Percentiles rank a stretch among this genome's conserved stretches.
Evolutionary conservation across 2,329 filamentous ascomycete genomes (phyloP).

Genomic region (Diaporthe sp.): DNA sequence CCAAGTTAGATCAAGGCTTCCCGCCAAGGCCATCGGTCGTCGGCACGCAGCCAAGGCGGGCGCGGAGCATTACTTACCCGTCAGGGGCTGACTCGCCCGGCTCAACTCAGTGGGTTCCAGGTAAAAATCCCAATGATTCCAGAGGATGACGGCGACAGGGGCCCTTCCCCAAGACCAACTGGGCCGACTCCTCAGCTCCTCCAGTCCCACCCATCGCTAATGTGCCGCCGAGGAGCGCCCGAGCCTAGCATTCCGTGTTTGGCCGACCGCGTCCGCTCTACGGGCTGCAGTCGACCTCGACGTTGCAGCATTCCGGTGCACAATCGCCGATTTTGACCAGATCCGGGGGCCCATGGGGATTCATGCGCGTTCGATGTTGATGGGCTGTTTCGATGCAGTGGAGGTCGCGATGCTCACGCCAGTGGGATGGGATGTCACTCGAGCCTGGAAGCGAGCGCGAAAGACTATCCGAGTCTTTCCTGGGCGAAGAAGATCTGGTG

Average conservation of each 20-base stretch:
- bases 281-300: slow-evolving; percentile 37
- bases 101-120: slow-evolving; percentile 2
- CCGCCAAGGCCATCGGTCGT: slow-evolving; percentile 23
- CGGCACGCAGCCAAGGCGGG: slow-evolving; percentile 15
- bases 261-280: slow-evolving; percentile 17
- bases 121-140: neutral
- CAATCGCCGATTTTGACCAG: slow-evolving; percentile 28
- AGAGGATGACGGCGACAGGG: neutral
- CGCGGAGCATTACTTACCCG: slow-evolving; percentile 5
- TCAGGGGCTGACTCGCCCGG: slow-evolving; percentile 36
- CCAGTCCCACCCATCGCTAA: slow-evolving; percentile 31
- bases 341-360: neutral
- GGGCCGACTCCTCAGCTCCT: neutral
- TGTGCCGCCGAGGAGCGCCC: slow-evolving; percentile 37
- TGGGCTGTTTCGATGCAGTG: neutral
- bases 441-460: neutral
- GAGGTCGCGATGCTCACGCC: neutral
- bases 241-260: slow-evolving; percentile 32
- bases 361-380: neutral
- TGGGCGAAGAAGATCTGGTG: neutral
- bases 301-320: neutral
- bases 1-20: slow-evolving; percentile 28
- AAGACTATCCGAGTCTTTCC: neutral
- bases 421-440: neutral
- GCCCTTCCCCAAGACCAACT: neutral